These are phyloP conservation scores for Phalaenopsis aphrodite DNA, from an alignment of 106 monocot species.

Conservation along the genomic window DNA sequence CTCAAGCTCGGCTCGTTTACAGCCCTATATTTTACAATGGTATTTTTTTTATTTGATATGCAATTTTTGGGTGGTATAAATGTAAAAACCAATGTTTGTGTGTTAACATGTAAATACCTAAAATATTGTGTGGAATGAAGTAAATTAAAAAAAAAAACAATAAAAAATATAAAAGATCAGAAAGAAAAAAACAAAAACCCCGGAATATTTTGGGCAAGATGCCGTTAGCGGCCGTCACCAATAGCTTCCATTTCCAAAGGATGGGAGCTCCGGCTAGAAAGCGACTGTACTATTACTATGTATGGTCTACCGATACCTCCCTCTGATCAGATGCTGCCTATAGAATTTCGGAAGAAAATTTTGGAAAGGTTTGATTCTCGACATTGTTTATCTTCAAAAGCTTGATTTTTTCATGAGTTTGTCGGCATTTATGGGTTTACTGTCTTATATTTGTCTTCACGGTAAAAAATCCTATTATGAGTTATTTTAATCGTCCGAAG, in stretches of 20 bases:
- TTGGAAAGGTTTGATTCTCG: background rate
- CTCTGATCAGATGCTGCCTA: background rate
- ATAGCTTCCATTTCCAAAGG: background rate
- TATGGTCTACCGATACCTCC: background rate
- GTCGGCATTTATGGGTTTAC: background rate
- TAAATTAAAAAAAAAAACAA: no score
- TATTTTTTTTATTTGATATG: no score
- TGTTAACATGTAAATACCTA: no score
- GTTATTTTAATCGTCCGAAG: background rate
- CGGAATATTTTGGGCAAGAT: constrained; percentile 3
- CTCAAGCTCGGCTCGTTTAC: no score
- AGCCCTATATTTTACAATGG: no score
- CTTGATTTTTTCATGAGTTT: background rate
- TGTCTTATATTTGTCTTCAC: background rate
- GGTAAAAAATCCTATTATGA: background rate
- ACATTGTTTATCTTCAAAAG: background rate
- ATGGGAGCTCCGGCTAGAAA: constrained; percentile 7
- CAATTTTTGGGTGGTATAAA: no score
- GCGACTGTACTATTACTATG: background rate
- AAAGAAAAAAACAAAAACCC: no score
- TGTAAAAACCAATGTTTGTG: no score
- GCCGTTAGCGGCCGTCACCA: constrained; percentile 4
- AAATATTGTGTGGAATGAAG: no score
- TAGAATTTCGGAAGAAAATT: background rate
- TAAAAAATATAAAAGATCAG: no score